Evolutionary conservation across 179 eudicot species (phyloP), one percentile per base, ranked within the genome.

Genomic region (Corrigiola litoralis): DNA sequence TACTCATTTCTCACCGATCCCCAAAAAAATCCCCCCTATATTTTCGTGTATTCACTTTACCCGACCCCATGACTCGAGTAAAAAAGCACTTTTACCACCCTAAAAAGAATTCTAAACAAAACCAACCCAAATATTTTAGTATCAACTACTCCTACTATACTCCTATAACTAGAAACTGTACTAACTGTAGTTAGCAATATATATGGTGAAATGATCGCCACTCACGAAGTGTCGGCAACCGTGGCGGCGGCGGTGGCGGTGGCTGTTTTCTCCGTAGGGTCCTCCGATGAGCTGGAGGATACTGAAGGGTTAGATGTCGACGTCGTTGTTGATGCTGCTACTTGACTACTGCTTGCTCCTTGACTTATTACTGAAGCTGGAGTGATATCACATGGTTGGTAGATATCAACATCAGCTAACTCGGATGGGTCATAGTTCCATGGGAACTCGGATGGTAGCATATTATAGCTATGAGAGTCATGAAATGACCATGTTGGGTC

Each of bases 211-310:
- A 50, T 66, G 20, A 40, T 44, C 17, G 53, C 58, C 25, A 77
- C 84, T 90, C 87, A 90, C 97, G 80, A 81, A 63, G 80, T 76
- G 45, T 78, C 90, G 9, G 78, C 32, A 10, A 70, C 37, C 34
- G 77, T 44, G 52, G 36, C 61, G 59, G 74, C 67, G 29, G 57
- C 21, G 25, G 72, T 8, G 41, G 42, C 63, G 44, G 63, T 25
- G 25, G 71, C 71, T 13, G 78, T 68, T 45, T 81, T 80, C 48
- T 77, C 82, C 58, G 67, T 55, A 65, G 16, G 77, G 72, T 90
- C 92, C 49, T 88, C 97, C 2, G 89, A 82, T 11, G 95, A 88
- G 76, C 85, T 79, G 2, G 96, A 82, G 0, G 87, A 86, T 0
- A 53, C 81, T 16, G 82, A 59, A 51, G 64, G 82, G 23, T 70